These are phyloP conservation scores for Claviceps spartinae DNA, from an alignment of 2,329 filamentous ascomycete species.

Conservation along the genomic window DNA sequence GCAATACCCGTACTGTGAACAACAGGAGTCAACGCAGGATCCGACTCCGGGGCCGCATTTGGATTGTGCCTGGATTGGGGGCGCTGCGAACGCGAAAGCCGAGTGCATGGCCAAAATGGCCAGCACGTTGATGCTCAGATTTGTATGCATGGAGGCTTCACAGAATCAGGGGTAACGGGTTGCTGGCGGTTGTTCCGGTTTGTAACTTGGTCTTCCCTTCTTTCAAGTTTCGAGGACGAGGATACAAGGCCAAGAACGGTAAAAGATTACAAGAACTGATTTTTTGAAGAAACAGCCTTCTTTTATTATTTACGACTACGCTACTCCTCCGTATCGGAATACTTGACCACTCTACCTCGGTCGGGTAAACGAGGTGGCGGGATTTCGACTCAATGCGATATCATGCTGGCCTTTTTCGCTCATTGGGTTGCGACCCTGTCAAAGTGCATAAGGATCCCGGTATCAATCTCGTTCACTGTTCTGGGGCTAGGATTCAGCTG, in stretches of 20 bases:
- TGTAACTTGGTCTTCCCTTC: background rate
- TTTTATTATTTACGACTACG: background rate
- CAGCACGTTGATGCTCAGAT: background rate
- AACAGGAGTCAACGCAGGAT: constrained; percentile 21
- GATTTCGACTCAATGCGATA: background rate
- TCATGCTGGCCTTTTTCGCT: background rate
- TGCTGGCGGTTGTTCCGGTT: too few relatives aligned
- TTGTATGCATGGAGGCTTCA: background rate
- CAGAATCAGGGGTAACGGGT: too few relatives aligned
- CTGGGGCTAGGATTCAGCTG: background rate
- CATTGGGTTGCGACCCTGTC: background rate
- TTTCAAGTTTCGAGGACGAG: background rate
- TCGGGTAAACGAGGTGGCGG: background rate
- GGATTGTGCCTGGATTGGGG: background rate
- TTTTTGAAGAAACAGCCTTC: background rate
- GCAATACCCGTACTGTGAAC: constrained; percentile 25
- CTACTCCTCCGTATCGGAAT: background rate
- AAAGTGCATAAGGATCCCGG: background rate
- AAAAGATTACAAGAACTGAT: too few relatives aligned
- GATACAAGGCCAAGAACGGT: background rate
- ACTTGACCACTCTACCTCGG: background rate
- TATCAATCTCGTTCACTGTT: background rate
- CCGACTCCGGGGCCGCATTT: constrained; percentile 22
- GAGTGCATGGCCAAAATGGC: background rate
- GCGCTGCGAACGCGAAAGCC: background rate